Conservation (phyloP, 83 land plant genomes). For the Picea mariana region DNA sequence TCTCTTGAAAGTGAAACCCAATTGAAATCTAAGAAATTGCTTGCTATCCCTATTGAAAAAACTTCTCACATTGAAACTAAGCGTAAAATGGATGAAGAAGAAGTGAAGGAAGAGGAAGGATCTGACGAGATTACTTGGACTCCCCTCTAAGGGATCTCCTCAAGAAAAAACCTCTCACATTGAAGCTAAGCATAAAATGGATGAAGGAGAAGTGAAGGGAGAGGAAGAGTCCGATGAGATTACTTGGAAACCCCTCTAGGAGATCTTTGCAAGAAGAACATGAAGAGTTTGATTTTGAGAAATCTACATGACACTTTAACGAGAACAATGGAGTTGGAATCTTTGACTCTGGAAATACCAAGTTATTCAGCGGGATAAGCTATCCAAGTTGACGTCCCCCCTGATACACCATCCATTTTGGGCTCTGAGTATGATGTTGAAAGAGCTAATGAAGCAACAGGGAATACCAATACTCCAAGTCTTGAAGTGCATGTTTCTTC, state of each 20-base stretch:
- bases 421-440: neutral
- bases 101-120: neutral
- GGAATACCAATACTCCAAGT: neutral
- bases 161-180: too few relatives aligned
- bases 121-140: neutral
- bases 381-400: neutral
- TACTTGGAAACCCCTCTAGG: neutral
- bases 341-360: neutral
- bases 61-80: neutral
- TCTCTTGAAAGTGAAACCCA: neutral
- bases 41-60: neutral
- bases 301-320: neutral
- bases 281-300: neutral
- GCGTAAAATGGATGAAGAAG: neutral
- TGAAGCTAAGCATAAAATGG: neutral
- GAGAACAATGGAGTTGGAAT: neutral
- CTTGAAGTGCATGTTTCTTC: conserved; percentile 10
- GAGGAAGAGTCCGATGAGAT: neutral
- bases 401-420: neutral
- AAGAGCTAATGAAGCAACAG: neutral
- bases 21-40: neutral
- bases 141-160: neutral
- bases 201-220: neutral
- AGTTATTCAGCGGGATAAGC: neutral
- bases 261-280: neutral